Evolutionary conservation across 1,139 yeast genomes (phyloP).

Genomic region (Arxiozyma heterogenica): DNA sequence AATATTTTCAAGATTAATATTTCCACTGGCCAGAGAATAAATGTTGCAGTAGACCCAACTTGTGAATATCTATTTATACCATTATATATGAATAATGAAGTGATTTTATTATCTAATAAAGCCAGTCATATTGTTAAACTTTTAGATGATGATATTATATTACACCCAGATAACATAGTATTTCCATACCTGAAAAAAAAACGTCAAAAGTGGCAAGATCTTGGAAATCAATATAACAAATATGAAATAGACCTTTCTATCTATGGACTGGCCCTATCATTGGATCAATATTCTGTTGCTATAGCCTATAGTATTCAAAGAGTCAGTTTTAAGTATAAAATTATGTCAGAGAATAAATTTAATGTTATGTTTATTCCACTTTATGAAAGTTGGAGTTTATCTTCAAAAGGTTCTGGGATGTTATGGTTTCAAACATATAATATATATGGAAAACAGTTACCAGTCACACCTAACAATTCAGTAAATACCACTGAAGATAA

Average conservation of each 20-base stretch:
- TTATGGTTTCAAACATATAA: conserved; percentile 33
- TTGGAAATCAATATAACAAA: conserved; percentile 23
- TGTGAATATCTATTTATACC: conserved; percentile 21
- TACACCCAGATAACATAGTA: conserved; percentile 18
- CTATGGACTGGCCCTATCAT: conserved; percentile 29
- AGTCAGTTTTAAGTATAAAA: conserved; percentile 30
- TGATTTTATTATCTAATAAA: conserved; percentile 19
- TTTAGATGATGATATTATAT: conserved; percentile 1
- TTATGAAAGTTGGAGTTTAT: conserved; percentile 19
- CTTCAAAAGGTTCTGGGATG: conserved; percentile 25
- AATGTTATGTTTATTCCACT: conserved; percentile 29
- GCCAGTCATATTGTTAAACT: conserved; percentile 9
- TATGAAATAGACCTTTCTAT: conserved; percentile 22
- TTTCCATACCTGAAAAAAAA: conserved; percentile 25
- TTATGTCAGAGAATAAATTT: conserved; percentile 29
- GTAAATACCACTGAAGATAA: neutral
- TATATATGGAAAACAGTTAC: conserved; percentile 21
- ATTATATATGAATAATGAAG: conserved; percentile 7
- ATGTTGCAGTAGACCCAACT: conserved; percentile 11
- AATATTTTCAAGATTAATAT: conserved; percentile 12
- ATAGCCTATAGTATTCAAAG: conserved; percentile 30
- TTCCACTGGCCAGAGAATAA: neutral
- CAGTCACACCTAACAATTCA: conserved; percentile 5
- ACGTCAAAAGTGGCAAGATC: conserved; percentile 24
- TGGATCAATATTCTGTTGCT: conserved; percentile 30